Conservation (phyloP, 371 early-diverging fungal species). For the Mortierella sp. region DNA sequence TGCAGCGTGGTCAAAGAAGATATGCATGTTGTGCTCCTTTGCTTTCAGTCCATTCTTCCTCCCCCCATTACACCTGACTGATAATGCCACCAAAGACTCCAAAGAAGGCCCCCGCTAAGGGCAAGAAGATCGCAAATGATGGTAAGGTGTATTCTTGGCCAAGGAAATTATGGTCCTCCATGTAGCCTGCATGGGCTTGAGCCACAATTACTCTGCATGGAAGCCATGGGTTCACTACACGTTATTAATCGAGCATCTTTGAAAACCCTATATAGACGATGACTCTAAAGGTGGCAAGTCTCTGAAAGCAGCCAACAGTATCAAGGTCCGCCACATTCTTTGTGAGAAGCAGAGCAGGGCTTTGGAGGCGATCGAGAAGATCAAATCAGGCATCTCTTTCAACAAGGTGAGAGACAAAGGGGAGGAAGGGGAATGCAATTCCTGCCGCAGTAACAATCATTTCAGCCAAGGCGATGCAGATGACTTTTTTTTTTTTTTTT, state of each 20-base stretch:
- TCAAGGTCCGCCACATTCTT: slow-evolving; percentile 87
- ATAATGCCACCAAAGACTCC: slow-evolving; percentile 47
- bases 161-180: no score
- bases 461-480: background rate
- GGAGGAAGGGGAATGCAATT: background rate
- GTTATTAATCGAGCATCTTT: background rate
- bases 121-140: slow-evolving; percentile 39
- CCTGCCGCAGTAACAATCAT: slow-evolving; percentile 63
- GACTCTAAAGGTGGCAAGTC: slow-evolving; percentile 65
- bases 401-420: slow-evolving; percentile 50
- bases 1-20: no score
- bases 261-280: slow-evolving; percentile 25
- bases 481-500: background rate
- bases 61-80: background rate
- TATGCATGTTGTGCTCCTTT: no score
- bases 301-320: slow-evolving; percentile 79
- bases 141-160: slow-evolving; percentile 5
- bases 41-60: no score
- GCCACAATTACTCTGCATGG: background rate
- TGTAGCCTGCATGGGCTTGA: no score
- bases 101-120: slow-evolving; percentile 31
- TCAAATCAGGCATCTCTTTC: slow-evolving; percentile 53
- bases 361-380: slow-evolving; percentile 51
- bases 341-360: slow-evolving; percentile 84
- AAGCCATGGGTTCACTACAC: background rate